Evolutionary conservation across 805 yeast species (phyloP).

Genomic region (Metschnikowia anglica): DNA sequence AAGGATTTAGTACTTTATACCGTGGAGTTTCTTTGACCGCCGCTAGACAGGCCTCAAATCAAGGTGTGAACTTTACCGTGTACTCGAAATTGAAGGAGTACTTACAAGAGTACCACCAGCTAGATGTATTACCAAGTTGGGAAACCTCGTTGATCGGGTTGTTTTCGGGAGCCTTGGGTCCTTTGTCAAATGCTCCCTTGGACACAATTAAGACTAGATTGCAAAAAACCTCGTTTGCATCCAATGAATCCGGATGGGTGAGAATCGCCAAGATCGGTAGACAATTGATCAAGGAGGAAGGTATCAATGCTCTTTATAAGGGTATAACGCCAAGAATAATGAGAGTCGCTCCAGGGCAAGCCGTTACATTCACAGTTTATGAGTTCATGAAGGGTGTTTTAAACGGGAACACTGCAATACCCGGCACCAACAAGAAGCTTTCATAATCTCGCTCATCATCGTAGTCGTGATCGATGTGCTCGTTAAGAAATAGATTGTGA

Average conservation of each 20-base stretch:
- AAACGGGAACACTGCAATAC: conserved; percentile 29
- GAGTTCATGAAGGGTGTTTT: conserved; percentile 77
- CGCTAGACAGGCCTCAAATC: conserved; percentile 96
- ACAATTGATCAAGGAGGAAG: conserved; percentile 85
- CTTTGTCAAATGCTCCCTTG: conserved; percentile 94
- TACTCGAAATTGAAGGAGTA: conserved; percentile 79
- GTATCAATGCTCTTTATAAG: conserved; percentile 70
- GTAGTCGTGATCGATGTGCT: too few species aligned
- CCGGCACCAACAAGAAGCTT: conserved; percentile 23
- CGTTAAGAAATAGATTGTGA: background rate
- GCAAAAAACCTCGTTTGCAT: conserved; percentile 79
- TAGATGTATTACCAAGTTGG: conserved; percentile 77
- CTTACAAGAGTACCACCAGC: conserved; percentile 60
- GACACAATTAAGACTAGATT: conserved; percentile 96
- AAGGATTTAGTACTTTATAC: conserved; percentile 84
- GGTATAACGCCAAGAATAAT: conserved; percentile 98
- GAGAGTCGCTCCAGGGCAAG: conserved; percentile 99
- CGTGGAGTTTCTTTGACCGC: conserved; percentile 96
- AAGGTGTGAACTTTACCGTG: conserved; percentile 96
- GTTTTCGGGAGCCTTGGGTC: conserved; percentile 95
- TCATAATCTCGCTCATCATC: conserved; percentile 12
- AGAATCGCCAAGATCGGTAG: conserved; percentile 79
- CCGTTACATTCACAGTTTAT: conserved; percentile 95
- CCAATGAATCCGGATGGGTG: conserved; percentile 67
- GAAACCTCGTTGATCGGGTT: conserved; percentile 92